Evolutionary conservation across 768 basidiomycete genomes (phyloP).

Genomic region (Terana coerulea): DNA sequence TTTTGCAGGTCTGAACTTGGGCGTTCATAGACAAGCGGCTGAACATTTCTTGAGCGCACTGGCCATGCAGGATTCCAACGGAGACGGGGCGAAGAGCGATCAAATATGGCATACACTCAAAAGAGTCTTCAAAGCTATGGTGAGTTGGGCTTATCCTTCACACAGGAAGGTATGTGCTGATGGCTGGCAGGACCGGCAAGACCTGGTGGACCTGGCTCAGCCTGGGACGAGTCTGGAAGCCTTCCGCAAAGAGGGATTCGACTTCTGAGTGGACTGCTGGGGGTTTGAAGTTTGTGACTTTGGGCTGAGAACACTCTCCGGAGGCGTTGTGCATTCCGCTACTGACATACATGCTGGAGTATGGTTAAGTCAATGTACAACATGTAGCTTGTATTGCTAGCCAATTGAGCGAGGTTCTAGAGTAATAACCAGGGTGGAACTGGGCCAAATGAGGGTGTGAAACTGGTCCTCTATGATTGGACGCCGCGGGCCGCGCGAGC

Average conservation of each 20-base stretch:
- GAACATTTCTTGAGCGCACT: conserved; percentile 92
- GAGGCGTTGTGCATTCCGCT: background rate
- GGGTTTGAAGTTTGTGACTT: too few species aligned
- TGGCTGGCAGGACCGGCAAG: conserved; percentile 72
- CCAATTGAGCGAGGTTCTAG: too few species aligned
- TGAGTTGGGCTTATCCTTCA: conserved; percentile 29
- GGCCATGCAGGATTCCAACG: conserved; percentile 67
- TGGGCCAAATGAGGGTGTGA: background rate
- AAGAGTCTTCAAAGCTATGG: conserved; percentile 79
- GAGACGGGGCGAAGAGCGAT: conserved; percentile 62
- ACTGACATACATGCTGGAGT: background rate
- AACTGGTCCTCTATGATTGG: conserved; percentile 7
- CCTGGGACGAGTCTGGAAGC: conserved; percentile 58
- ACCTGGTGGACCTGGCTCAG: conserved; percentile 76
- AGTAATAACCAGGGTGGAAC: too few species aligned
- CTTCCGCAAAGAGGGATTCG: conserved; percentile 85
- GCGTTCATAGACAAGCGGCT: conserved; percentile 90
- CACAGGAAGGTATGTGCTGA: background rate
- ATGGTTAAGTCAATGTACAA: background rate
- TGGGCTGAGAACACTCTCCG: background rate
- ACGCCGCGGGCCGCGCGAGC: background rate
- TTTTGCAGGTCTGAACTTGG: conserved; percentile 84
- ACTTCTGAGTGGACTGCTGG: conserved; percentile 52
- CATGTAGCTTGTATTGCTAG: background rate
- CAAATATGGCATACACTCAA: conserved; percentile 90